Evolutionary conservation across 164 flowering plant genomes (phyloP), one percentile per base, ranked within the genome.

Genomic region (Magnolia sinica): DNA sequence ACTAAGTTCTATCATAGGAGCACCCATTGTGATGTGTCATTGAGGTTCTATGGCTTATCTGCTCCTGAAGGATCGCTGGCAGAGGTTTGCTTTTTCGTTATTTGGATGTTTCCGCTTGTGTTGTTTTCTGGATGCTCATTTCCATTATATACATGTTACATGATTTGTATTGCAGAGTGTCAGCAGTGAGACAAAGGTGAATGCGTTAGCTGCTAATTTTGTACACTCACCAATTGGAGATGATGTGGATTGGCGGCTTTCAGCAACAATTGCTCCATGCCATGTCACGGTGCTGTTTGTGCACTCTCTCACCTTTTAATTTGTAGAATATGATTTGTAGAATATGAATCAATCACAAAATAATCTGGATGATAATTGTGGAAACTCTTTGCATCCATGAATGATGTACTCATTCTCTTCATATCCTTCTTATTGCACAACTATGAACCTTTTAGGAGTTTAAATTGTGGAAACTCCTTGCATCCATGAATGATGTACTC

Each of bases 31-130:
- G 97, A 94, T 77, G 84, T 96, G 72, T 85, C 86, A 29, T 76
- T 96, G 85, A 93, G 77, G 85, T 92, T 85, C 49, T 96, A 92
- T 87, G 99, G 99, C 9, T 81, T 96, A 74, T 92, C 95, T 80
- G 83, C 98, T 59, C 99, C 99, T 69, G 99, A 94, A 90, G 99
- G 99, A 52, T 89, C 98, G 70, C 90, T 96, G 83, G 94, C 90
- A 10, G 89, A 96, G 99, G 99, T 96, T 85, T 71, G 91, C 76
- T 78, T 64, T 73, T 23, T 69, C 10, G 27, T 70, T 19, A 73
- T 70, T 55, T 71, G 37, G 51, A 66, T 24, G 37, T 72, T 49
- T 11, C 49, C 67, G 49, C 9, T 24, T 61, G 4, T 59, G 49
- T 64, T 49, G 50, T 29, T 9, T 70, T 22, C 3, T 71, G 18